Evolutionary conservation across 129 eudicot species (phyloP).

Genomic region (Lactuca sativa): DNA sequence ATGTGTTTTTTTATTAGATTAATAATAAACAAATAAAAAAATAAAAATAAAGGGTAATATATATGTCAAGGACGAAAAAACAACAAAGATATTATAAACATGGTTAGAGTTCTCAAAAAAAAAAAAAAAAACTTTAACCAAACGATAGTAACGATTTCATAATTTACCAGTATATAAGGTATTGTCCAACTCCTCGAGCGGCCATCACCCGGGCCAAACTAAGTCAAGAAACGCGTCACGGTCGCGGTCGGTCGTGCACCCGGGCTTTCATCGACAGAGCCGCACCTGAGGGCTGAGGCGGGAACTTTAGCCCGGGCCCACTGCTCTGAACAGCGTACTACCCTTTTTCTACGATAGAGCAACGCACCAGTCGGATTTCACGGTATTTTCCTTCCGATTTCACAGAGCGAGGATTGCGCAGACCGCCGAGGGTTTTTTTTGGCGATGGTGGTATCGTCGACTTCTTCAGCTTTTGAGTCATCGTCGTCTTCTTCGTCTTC

Average conservation of each 20-base stretch:
- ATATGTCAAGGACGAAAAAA: too few relatives aligned
- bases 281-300: conserved; percentile 23
- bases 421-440: conserved; percentile 28
- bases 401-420: not conserved
- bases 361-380: not conserved
- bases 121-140: too few relatives aligned
- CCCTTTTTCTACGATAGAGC: not conserved
- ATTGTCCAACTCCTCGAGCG: not conserved
- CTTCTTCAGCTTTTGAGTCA: conserved; percentile 34
- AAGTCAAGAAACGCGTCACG: not conserved
- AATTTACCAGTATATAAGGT: too few relatives aligned
- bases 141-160: too few relatives aligned
- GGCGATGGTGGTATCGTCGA: conserved; percentile 52
- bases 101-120: too few relatives aligned
- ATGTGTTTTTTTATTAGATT: too few relatives aligned
- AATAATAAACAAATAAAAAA: too few relatives aligned
- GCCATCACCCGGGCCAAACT: not conserved
- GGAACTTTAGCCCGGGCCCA: conserved; percentile 22
- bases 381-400: not conserved
- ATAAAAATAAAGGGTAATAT: too few relatives aligned
- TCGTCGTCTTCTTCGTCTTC: conserved; percentile 19
- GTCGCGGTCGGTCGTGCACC: not conserved
- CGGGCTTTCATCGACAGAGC: not conserved
- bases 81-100: too few relatives aligned
- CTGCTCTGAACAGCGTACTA: not conserved